Evolutionary conservation across 805 yeast genomes (phyloP).

Genomic region (Cyberlindnera amylophila): DNA sequence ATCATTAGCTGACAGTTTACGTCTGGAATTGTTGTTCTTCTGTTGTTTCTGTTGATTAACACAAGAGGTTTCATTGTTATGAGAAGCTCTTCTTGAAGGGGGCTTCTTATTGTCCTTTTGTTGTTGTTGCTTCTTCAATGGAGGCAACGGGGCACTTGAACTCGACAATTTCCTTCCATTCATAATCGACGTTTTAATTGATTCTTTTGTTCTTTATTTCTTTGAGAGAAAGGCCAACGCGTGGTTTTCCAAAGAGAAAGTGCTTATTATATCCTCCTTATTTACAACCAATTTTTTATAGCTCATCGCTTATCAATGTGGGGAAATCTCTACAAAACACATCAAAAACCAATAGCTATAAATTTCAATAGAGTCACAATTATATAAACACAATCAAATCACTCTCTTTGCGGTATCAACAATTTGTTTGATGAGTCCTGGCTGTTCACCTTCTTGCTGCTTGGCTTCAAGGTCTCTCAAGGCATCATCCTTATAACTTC

Average conservation of each 20-base stretch:
- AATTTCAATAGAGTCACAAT: no score
- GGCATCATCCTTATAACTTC: conserved; percentile 1
- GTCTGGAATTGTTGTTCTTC: no score
- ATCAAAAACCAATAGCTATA: no score
- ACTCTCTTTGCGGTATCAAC: conserved; percentile 20
- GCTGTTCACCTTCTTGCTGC: conserved; percentile 6
- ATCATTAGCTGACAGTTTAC: no score
- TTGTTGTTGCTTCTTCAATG: conserved; percentile 8
- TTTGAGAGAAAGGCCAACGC: neutral
- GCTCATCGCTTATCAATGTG: neutral
- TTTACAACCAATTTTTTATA: no score
- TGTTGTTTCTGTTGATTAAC: no score
- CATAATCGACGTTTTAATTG: no score
- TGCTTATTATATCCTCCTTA: no score
- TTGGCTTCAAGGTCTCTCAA: neutral
- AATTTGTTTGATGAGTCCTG: conserved; percentile 14
- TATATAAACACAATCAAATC: conserved; percentile 7
- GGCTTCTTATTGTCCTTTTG: conserved; percentile 3
- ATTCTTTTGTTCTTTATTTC: no score
- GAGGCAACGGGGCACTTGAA: neutral
- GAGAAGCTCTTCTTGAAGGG: neutral
- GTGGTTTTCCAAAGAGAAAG: no score
- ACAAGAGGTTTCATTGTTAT: no score
- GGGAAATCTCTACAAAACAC: no score
- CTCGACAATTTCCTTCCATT: conserved; percentile 9